Base-by-base conservation (phyloP, 441 rosid genomes). In the Erodium trifolium region DNA sequence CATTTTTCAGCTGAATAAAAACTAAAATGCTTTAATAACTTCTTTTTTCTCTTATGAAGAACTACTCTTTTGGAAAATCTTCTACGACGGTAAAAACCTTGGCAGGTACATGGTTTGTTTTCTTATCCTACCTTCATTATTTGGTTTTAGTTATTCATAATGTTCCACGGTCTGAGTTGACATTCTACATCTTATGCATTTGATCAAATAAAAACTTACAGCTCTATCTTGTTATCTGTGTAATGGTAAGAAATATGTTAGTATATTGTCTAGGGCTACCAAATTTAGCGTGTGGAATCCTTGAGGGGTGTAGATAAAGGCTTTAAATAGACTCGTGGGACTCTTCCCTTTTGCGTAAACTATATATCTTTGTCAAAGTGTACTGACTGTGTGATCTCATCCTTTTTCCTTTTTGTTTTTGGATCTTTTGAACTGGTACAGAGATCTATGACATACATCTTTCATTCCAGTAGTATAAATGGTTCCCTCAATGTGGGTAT, bases 41-140 rank as follows among this genome's bases (percentile, higher is more conserved):
- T 79, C 67, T 66, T 37, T 72, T 75, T 51, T 51, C 18, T 51
- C 59, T 51, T 60, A 60, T 60, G 87, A 77, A 95, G 99, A 90
- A 84, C 71, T 95, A 95, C 80, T 90, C 98, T 70, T 92, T 88
- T 73, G 99, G 98, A 70, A 88, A 88, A 80, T 90, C 97, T 62
- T 79, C 99, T 49, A 87, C 98, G 0, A 96, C 86, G 74, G 89
- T 92, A 85, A 87, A 84, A 81, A 87, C 90, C 71, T 85, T 92
- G 59, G 97, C 97, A 81, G 99, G 99, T 94, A 85, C 67, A 80
- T 43, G 63, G 68, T 39, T 69, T 49, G 4, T 72, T 37, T 45
- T 68, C 2, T 70, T 65, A 60, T 65, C 65, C 23, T 63, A 55
- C 65, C 64, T 66, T 62, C 53, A 19, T 34, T 72, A 31, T 71